Evolutionary conservation across 345 rosid species (phyloP), one percentile per base, ranked within the genome.

Genomic region (Syzygium grande): DNA sequence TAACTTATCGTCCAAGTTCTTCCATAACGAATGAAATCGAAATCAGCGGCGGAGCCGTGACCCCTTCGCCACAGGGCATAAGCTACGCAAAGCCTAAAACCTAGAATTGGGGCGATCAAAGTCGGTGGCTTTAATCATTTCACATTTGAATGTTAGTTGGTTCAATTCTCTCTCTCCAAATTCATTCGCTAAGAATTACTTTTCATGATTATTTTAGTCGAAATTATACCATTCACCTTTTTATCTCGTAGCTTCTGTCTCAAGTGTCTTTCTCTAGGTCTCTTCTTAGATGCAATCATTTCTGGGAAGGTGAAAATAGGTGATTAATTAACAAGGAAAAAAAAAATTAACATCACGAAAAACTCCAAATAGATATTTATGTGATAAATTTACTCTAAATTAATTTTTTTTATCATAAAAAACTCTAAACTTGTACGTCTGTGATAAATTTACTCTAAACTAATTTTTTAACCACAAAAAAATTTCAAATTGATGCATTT

Each of bases 361-460:
- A 43, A 5, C 1, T 1, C 7, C 46, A 43, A 43, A 43, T 1
- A 1, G 46, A 43, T 1, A 1, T 43, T 1, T 1, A 43, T 43
- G 7, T 43, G 46, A 43, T 43, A 43, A 43, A 43, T 43, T 43
- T 43, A 43, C 4, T 43, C 7, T 1, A 43, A 43, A 43, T 1
- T 43, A 43, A 43, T 43, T 43, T 43, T 43, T 43, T 43, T 43
- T 1, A 43, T 1, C 46, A 43, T 5, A 6, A 43, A 43, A 43
- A 43, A 43, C 46, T 43, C 7, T 7, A 43, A 43, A 6, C 7
- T 43, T 43, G 7, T 43, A 6, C 7, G 7, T 7, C 7, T 43
- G 46, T 43, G 7, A 43, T 4, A 43, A 43, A 5, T 43, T 43
- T 43, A 5, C 1, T 1, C 46, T 43, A 43, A 43, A 43, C 46